Conservation (phyloP, 352 stramenopile species). For the Pythium pyrilobum region DNA sequence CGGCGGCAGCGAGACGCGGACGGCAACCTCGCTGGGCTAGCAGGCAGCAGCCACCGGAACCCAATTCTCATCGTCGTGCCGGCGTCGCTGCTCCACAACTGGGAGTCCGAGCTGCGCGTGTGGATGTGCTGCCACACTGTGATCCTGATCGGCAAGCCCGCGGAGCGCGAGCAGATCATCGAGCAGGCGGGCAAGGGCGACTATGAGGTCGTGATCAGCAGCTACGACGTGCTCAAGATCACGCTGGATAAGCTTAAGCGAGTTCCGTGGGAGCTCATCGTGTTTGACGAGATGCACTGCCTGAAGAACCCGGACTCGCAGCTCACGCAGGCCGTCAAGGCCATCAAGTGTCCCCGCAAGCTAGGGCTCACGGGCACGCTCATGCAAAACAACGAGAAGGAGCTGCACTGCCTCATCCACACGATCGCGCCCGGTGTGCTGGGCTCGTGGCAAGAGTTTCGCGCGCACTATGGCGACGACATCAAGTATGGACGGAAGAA, state of each 20-base stretch:
- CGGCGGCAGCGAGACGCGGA: slow-evolving; percentile 58
- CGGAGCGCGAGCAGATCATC: slow-evolving; percentile 50
- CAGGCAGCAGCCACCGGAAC: slow-evolving; percentile 82
- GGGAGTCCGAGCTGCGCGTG: slow-evolving; percentile 97
- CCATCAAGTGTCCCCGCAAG: slow-evolving; percentile 51
- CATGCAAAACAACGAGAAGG: slow-evolving; percentile 86
- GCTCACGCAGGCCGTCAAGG: slow-evolving; percentile 76
- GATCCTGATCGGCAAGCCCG: slow-evolving; percentile 55
- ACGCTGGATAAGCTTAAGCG: slow-evolving; percentile 71
- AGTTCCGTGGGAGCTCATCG: slow-evolving; percentile 89
- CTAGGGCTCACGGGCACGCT: slow-evolving; percentile 88
- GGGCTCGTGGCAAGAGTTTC: slow-evolving; percentile 61
- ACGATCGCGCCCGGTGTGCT: slow-evolving; percentile 66
- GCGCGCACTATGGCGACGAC: slow-evolving; percentile 71
- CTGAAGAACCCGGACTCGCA: slow-evolving; percentile 97
- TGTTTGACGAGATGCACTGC: slow-evolving; percentile 99
- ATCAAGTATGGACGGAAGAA: slow-evolving; percentile 85
- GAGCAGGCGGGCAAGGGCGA: slow-evolving; percentile 65
- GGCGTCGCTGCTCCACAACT: slow-evolving; percentile 97
- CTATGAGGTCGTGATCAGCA: slow-evolving; percentile 78
- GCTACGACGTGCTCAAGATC: slow-evolving; percentile 90
- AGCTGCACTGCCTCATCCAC: slow-evolving; percentile 72
- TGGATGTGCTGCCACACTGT: slow-evolving; percentile 82
- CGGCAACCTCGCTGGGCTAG: slow-evolving; percentile 21
- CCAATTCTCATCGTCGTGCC: slow-evolving; percentile 98